phyloP scores from a whole-genome alignment of 768 basidiomycete genomes.

The Boletus reticuloceps region DNA sequence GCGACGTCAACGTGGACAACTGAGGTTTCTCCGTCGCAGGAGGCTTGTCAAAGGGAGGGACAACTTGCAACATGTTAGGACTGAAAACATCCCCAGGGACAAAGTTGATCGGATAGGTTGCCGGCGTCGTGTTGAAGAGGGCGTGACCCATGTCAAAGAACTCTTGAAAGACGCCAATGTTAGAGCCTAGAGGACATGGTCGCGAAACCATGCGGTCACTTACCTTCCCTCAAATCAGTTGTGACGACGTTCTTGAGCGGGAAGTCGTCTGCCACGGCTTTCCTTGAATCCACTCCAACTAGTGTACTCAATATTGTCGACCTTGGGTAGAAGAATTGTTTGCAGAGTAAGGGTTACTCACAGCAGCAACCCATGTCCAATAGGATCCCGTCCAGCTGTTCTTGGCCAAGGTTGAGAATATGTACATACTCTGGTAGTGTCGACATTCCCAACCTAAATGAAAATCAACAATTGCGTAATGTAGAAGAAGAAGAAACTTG shows the following conservation, averaged over 20 bases:
- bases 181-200: too few relatives aligned
- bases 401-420: constrained; percentile 36
- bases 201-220: background rate
- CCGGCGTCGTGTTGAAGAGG: constrained; percentile 54
- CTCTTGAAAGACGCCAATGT: constrained; percentile 28
- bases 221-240: constrained; percentile 39
- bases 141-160: constrained; percentile 61
- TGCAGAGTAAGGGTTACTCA: constrained; percentile 15
- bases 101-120: constrained; percentile 51
- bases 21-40: constrained; percentile 24
- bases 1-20: constrained; percentile 37
- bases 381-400: constrained; percentile 36
- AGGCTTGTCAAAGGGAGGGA: constrained; percentile 27
- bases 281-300: constrained; percentile 38
- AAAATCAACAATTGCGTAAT: background rate
- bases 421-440: constrained; percentile 16
- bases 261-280: constrained; percentile 41
- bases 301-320: background rate
- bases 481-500: background rate
- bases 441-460: constrained; percentile 11
- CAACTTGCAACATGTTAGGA: constrained; percentile 37
- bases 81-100: constrained; percentile 57
- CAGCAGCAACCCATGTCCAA: constrained; percentile 48
- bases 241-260: constrained; percentile 38
- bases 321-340: background rate